Evolutionary conservation across 306 rosid genomes (phyloP), one percentile per base, ranked within the genome.

Genomic region (Lathyrus sativus): DNA sequence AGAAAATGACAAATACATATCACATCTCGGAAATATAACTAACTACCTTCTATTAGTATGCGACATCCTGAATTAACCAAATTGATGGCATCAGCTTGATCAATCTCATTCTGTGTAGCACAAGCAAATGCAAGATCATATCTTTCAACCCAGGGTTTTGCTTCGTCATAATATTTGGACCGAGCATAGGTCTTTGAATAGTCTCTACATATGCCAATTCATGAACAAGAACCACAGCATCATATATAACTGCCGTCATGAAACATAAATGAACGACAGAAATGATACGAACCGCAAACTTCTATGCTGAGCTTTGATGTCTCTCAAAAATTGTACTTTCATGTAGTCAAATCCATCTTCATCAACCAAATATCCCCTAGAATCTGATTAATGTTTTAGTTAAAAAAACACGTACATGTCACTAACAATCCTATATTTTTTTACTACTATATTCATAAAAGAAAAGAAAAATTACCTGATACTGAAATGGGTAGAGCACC

Each of bases 111-210:
- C 75, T 93, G 96, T 63, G 89, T 82, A 64, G 97, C 96, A 90
- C 98, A 93, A 76, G 98, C 95, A 76, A 93, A 93, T 13, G 96
- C 96, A 78, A 93, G 79, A 68, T 93, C 98, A 50, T 90, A 93
- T 83, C 95, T 88, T 87, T 93, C 97, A 70, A 10, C 86, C 96
- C 96, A 93, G 22, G 98, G 98, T 84, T 93, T 93, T 41, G 91
- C 90, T 78, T 93, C 98, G 68, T 93, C 98, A 45, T 90, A 93
- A 73, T 90, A 93, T 82, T 93, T 93, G 65, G 98, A 84, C 66
- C 98, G 89, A 67, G 97, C 91, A 82, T 93, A 93, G 38, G 98
- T 90, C 84, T 93, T 93, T 11, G 98, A 93, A 75, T 90, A 93
- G 84, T 93, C 98, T 80, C 98, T 93, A 73, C 84, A 79, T 51